Evolutionary conservation across 2,329 filamentous ascomycete genomes (phyloP).

Genomic region (Thermomyces lanuginosus): DNA sequence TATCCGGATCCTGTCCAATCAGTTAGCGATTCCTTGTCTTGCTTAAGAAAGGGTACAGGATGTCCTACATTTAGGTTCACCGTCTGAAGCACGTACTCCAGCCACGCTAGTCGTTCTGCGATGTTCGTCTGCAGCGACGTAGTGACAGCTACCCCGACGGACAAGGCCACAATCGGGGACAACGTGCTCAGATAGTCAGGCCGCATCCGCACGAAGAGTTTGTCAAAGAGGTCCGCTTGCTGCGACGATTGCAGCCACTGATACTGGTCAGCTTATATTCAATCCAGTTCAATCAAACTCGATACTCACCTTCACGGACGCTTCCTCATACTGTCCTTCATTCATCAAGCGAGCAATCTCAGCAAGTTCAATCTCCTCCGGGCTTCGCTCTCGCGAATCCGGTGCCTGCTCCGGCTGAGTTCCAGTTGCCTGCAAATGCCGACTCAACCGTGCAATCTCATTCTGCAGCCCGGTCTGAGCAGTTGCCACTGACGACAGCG

Average conservation of each 20-base stretch:
- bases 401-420: conserved; percentile 10
- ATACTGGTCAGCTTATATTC: conserved; percentile 12
- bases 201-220: conserved; percentile 41
- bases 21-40: not conserved
- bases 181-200: conserved; percentile 40
- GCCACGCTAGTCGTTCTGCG: conserved; percentile 41
- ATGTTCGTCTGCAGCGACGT: conserved; percentile 38
- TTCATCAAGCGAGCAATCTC: conserved; percentile 27
- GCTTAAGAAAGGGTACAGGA: not conserved
- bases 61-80: conserved; percentile 37
- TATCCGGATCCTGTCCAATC: conserved; percentile 33
- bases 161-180: conserved; percentile 42
- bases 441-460: conserved; percentile 23
- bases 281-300: not conserved
- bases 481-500: conserved; percentile 28
- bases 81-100: conserved; percentile 37
- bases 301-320: conserved; percentile 27
- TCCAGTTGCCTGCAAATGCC: conserved; percentile 9
- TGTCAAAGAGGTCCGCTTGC: conserved; percentile 45
- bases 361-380: conserved; percentile 25
- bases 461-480: conserved; percentile 27
- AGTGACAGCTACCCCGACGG: conserved; percentile 46
- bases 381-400: conserved; percentile 10
- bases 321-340: conserved; percentile 27
- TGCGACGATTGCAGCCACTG: conserved; percentile 46